These are phyloP conservation scores for Platanus orientalis DNA, from an alignment of 164 flowering plant species.

Conservation along the genomic window DNA sequence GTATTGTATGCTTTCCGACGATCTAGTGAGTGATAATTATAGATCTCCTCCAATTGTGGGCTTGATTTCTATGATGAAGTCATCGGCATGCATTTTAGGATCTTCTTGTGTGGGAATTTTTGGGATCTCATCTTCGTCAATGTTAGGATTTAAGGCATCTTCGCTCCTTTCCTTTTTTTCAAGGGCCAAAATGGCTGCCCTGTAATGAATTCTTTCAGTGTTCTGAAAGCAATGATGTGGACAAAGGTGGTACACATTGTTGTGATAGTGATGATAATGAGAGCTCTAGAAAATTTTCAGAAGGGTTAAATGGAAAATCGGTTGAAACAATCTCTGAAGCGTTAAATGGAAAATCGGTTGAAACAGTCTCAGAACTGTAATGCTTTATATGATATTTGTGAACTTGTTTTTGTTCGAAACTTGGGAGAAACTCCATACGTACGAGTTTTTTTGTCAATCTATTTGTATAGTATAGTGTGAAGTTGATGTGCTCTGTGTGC, in stretches of 20 bases:
- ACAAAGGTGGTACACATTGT: constrained; percentile 36
- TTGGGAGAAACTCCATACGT: too few relatives aligned
- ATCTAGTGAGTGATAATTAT: constrained; percentile 5
- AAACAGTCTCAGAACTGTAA: too few relatives aligned
- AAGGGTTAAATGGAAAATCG: constrained; percentile 1
- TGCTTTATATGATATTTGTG: too few relatives aligned
- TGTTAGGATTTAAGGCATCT: constrained; percentile 25
- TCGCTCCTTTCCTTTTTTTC: constrained; percentile 44
- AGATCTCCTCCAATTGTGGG: constrained; percentile 28
- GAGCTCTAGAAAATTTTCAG: not conserved
- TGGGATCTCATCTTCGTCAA: constrained; percentile 27
- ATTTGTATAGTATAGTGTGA: too few relatives aligned
- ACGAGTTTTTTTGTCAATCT: too few relatives aligned
- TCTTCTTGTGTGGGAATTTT: constrained; percentile 22
- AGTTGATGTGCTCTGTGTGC: too few relatives aligned
- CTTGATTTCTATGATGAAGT: constrained; percentile 38
- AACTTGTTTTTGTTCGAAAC: too few relatives aligned
- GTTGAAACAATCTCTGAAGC: too few relatives aligned
- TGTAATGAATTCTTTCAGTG: constrained; percentile 23
- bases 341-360: too few relatives aligned
- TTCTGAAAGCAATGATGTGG: constrained; percentile 20
- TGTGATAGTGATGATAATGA: constrained; percentile 3
- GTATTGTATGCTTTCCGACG: constrained; percentile 14
- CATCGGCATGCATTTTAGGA: constrained; percentile 22
- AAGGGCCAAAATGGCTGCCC: constrained; percentile 48